Percentiles rank a stretch among this genome's conserved stretches.
Conservation (phyloP, 495 filamentous ascomycete genomes). For the Extremus antarcticus region DNA sequence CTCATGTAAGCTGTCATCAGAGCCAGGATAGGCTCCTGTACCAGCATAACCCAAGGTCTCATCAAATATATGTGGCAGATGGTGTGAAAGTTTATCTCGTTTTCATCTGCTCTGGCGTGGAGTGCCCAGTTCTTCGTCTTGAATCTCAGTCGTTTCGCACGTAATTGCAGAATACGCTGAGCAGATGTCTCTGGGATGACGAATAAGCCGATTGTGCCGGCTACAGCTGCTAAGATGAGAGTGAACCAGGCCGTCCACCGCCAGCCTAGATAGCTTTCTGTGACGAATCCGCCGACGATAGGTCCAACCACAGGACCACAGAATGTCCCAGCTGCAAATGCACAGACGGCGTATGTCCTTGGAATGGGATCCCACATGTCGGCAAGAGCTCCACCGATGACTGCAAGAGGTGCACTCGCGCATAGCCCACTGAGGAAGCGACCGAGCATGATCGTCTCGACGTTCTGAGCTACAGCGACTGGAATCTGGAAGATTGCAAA, state of each 20-base stretch:
- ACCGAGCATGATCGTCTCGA: slow-evolving; percentile 48
- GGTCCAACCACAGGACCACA: slow-evolving; percentile 48
- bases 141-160: slow-evolving; percentile 44
- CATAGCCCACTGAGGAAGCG: slow-evolving; percentile 51
- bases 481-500: slow-evolving; percentile 54
- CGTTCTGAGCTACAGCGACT: slow-evolving; percentile 50
- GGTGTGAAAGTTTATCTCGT: slow-evolving; percentile 20
- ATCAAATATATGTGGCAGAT: neutral
- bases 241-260: slow-evolving; percentile 3
- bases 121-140: slow-evolving; percentile 52
- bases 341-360: slow-evolving; percentile 48
- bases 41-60: slow-evolving; percentile 34
- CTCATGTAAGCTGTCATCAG: slow-evolving; percentile 36
- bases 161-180: slow-evolving; percentile 41
- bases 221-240: neutral
- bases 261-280: slow-evolving; percentile 42
- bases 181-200: slow-evolving; percentile 50
- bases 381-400: slow-evolving; percentile 49
- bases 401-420: slow-evolving; percentile 50
- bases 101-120: slow-evolving; percentile 48
- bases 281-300: slow-evolving; percentile 36
- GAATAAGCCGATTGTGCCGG: slow-evolving; percentile 33
- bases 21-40: slow-evolving; percentile 50
- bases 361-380: slow-evolving; percentile 52
- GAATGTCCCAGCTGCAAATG: slow-evolving; percentile 46